Evolutionary conservation across 2,329 filamentous ascomycete species (phyloP).

Genomic region (Emmonsiellopsis sp.): DNA sequence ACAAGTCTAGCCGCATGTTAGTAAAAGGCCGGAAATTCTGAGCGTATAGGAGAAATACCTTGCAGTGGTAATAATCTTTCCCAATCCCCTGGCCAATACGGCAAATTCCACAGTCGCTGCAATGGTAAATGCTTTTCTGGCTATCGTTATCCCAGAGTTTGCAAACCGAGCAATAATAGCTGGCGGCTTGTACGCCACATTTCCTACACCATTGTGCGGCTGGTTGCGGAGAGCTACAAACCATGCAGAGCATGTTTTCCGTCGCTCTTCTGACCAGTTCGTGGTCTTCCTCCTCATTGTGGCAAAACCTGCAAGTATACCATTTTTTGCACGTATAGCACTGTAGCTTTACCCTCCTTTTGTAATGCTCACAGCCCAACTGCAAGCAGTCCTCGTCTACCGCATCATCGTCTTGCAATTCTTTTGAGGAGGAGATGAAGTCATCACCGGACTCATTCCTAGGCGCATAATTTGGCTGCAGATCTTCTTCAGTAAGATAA

Average conservation of each 20-base stretch:
- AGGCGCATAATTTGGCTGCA: conserved; percentile 59
- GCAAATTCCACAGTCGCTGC: conserved; percentile 91
- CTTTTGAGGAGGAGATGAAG: conserved; percentile 22
- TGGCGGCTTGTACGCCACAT: conserved; percentile 69
- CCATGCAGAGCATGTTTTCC: conserved; percentile 95
- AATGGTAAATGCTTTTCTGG: conserved; percentile 90
- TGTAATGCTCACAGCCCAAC: conserved; percentile 86
- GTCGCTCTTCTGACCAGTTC: conserved; percentile 72
- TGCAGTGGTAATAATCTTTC: conserved; percentile 98
- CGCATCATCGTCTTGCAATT: conserved; percentile 38
- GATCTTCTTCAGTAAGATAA: conserved; percentile 45
- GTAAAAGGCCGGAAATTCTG: conserved; percentile 7
- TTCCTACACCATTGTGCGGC: conserved; percentile 68
- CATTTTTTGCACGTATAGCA: conserved; percentile 82
- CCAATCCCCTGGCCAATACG: conserved; percentile 76
- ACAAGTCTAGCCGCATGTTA: conserved; percentile 56
- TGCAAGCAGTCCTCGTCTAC: conserved; percentile 43
- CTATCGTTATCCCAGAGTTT: conserved; percentile 95
- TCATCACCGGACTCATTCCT: conserved; percentile 14
- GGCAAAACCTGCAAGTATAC: conserved; percentile 93
- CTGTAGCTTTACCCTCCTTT: conserved; percentile 90
- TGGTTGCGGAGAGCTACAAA: conserved; percentile 75
- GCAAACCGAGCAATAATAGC: conserved; percentile 90
- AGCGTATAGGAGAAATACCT: conserved; percentile 47
- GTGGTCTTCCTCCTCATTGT: conserved; percentile 76